Evolutionary conservation across 164 flowering plant genomes (phyloP).

Genomic region (Nelumbo lutea): DNA sequence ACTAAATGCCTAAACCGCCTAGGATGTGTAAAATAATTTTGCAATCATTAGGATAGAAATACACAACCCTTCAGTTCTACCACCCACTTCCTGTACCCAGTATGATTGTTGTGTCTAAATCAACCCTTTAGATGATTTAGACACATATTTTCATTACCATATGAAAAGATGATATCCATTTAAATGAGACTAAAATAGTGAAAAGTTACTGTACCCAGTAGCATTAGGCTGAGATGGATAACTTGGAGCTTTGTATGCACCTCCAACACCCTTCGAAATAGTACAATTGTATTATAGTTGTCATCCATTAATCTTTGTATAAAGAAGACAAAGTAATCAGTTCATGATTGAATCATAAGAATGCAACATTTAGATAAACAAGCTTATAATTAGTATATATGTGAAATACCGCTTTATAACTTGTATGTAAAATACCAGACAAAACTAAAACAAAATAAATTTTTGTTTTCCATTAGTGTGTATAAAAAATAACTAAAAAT

Average conservation of each 20-base stretch:
- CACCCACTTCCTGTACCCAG: no score
- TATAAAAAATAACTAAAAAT: no score
- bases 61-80: no score
- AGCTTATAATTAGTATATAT: background rate
- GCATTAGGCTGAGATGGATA: conserved; percentile 43
- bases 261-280: conserved; percentile 30
- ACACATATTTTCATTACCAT: background rate
- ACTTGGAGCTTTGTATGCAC: conserved; percentile 30
- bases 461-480: no score
- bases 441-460: no score
- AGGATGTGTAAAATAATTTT: no score
- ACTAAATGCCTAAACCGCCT: no score
- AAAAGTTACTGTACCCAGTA: conserved; percentile 30
- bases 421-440: no score
- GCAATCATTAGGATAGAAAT: no score
- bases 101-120: no score
- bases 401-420: background rate
- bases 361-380: background rate
- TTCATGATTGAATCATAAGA: background rate
- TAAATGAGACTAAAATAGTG: background rate
- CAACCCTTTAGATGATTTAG: no score
- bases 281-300: conserved; percentile 10
- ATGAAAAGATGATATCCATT: conserved; percentile 3
- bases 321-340: background rate
- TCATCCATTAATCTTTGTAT: background rate